Percentiles rank a stretch among this genome's conserved stretches.
Conservation (phyloP, 306 rosid genomes). For the Malus orientalis region DNA sequence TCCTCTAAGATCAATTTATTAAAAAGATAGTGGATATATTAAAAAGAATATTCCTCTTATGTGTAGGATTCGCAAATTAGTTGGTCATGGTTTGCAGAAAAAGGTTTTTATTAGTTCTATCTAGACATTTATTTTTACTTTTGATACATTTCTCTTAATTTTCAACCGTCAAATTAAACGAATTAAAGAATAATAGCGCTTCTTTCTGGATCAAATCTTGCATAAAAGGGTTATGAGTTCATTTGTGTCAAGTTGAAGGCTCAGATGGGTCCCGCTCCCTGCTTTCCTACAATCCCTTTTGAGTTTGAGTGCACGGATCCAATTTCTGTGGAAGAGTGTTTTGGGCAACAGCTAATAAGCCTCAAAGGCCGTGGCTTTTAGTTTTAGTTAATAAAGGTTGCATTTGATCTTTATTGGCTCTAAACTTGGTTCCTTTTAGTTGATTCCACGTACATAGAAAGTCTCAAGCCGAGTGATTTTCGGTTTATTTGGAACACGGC, state of each 20-base stretch:
- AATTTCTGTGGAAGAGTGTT: neutral
- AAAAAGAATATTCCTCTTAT: neutral
- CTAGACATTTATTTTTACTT: no score
- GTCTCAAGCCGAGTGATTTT: no score
- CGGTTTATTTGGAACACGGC: no score
- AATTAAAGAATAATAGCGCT: no score
- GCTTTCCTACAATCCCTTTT: neutral
- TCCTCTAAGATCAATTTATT: no score
- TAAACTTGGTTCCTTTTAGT: no score
- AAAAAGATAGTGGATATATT: neutral
- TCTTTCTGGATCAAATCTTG: neutral
- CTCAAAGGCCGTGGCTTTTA: neutral
- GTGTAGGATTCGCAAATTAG: neutral
- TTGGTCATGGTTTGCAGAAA: constrained; percentile 13
- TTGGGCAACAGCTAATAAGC: neutral
- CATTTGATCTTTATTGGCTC: no score
- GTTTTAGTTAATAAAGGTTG: no score
- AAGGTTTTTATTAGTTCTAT: no score
- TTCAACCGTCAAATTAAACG: fast-evolving
- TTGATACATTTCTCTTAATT: no score
- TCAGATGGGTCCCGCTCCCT: constrained; percentile 14
- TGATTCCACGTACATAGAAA: no score
- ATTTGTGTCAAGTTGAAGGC: constrained; percentile 27
- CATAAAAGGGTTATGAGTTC: constrained; percentile 9
- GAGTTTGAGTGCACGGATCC: constrained; percentile 28